phyloP scores from a whole-genome alignment of 257 asterid species.

The Fraxinus cuspidata region DNA sequence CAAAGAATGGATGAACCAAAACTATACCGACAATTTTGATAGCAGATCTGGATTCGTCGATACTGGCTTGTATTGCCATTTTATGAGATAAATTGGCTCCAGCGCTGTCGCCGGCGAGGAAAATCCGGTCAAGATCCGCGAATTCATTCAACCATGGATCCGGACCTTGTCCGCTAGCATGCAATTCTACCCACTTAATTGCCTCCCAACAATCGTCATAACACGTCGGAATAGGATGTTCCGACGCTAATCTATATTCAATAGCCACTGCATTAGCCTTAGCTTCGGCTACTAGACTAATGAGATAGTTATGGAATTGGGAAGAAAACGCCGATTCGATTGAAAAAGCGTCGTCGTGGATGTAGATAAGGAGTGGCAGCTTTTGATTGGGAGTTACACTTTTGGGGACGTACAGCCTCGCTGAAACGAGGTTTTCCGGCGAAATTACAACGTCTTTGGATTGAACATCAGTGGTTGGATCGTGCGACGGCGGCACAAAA shows the following conservation, averaged over 20 bases:
- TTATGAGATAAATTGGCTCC: slow-evolving; percentile 75
- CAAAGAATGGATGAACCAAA: slow-evolving; percentile 70
- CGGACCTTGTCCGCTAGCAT: slow-evolving; percentile 34
- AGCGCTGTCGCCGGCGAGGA: slow-evolving; percentile 76
- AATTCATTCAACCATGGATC: slow-evolving; percentile 58
- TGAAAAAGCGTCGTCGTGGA: slow-evolving; percentile 80
- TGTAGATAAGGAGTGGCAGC: slow-evolving; percentile 64
- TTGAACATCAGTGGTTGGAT: slow-evolving; percentile 44
- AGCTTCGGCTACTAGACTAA: slow-evolving; percentile 46
- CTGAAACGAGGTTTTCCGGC: slow-evolving; percentile 45
- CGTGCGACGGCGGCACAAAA: slow-evolving; percentile 50
- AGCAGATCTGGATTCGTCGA: slow-evolving; percentile 7
- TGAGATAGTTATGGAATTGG: slow-evolving; percentile 43
- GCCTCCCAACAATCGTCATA: slow-evolving; percentile 65
- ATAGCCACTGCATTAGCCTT: slow-evolving; percentile 52
- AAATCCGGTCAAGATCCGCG: slow-evolving; percentile 53
- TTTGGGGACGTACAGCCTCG: slow-evolving; percentile 60
- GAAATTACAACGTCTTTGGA: slow-evolving; percentile 57
- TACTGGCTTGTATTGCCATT: slow-evolving; percentile 39
- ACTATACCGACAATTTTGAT: slow-evolving; percentile 47
- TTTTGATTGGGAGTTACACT: slow-evolving; percentile 29
- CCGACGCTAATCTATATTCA: slow-evolving; percentile 71
- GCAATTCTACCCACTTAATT: slow-evolving; percentile 56
- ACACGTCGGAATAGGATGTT: slow-evolving; percentile 64
- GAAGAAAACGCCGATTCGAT: slow-evolving; percentile 65